Evolutionary conservation across 2,329 filamentous ascomycete species (phyloP).

Genomic region (Periconia sp.): DNA sequence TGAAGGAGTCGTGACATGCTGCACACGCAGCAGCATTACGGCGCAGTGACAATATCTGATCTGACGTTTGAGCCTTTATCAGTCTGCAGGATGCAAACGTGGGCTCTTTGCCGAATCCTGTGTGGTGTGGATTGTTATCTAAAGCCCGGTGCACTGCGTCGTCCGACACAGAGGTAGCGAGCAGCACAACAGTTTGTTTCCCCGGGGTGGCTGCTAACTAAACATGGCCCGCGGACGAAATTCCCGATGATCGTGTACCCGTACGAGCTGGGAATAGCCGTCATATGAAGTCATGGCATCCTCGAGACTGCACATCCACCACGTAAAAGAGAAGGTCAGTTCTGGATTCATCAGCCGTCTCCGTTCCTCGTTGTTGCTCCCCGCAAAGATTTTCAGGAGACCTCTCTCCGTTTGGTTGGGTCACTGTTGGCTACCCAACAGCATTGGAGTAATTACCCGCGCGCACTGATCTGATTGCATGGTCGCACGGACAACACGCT

Average conservation of each 20-base stretch:
- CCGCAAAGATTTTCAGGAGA: not conserved
- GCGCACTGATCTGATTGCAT: slow-evolving; percentile 12
- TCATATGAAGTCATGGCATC: slow-evolving; percentile 8
- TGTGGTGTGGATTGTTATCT: slow-evolving; percentile 9
- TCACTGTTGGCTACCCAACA: not conserved
- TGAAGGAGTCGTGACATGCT: no score
- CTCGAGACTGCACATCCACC: not conserved
- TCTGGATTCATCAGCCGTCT: not conserved
- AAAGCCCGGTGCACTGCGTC: slow-evolving; percentile 4
- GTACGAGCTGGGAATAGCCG: slow-evolving; percentile 16
- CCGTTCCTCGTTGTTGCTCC: not conserved
- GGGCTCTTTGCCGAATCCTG: slow-evolving; percentile 9
- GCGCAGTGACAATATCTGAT: no score
- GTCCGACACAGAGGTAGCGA: slow-evolving; percentile 26
- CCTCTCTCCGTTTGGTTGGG: not conserved
- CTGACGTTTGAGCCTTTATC: no score
- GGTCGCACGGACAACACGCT: not conserved
- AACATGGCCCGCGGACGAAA: slow-evolving; percentile 9
- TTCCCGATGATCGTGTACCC: slow-evolving; percentile 24
- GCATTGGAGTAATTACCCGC: slow-evolving; percentile 3
- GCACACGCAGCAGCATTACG: no score
- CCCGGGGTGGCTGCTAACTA: slow-evolving; percentile 6
- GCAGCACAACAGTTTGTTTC: slow-evolving; percentile 14
- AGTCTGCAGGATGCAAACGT: slow-evolving; percentile 12
- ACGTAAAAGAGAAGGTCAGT: not conserved